Evolutionary conservation across 2,329 filamentous ascomycete genomes (phyloP).

Genomic region (Drechslera avenae): DNA sequence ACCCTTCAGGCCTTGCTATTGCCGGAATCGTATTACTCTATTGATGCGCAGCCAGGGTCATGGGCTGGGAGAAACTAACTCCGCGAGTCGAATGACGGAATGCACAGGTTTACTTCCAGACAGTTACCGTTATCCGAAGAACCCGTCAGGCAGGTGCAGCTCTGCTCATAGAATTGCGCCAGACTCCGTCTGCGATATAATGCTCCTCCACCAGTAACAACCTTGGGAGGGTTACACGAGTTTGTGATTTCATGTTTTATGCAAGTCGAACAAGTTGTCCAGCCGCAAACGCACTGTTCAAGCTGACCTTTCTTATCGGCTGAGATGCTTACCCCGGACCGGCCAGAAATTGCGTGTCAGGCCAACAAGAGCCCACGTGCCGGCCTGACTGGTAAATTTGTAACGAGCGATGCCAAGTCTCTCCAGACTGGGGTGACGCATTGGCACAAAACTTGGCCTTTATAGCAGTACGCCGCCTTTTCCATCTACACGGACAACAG

Average conservation of each 20-base stretch:
- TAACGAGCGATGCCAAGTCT: slow-evolving; percentile 21
- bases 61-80: background rate
- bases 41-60: slow-evolving; percentile 1
- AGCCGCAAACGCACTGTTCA: slow-evolving; percentile 11
- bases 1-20: slow-evolving; percentile 1
- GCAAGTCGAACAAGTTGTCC: background rate
- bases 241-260: too few species aligned
- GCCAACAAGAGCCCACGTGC: slow-evolving; percentile 10
- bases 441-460: slow-evolving; percentile 31
- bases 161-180: too few species aligned
- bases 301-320: slow-evolving; percentile 7
- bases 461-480: slow-evolving; percentile 21
- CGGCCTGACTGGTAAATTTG: slow-evolving; percentile 27
- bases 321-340: slow-evolving; percentile 12
- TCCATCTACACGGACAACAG: slow-evolving; percentile 22
- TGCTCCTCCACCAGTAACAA: too few species aligned
- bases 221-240: too few species aligned
- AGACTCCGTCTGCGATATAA: too few species aligned
- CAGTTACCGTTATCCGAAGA: too few species aligned
- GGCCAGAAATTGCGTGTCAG: slow-evolving; percentile 9
- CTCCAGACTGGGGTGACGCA: slow-evolving; percentile 21
- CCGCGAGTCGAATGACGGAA: background rate
- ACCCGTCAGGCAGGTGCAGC: too few species aligned
- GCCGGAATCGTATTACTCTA: background rate
- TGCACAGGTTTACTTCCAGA: background rate